phyloP scores from a whole-genome alignment of 73 alveolate genomes.

The Paramecium bursaria region DNA sequence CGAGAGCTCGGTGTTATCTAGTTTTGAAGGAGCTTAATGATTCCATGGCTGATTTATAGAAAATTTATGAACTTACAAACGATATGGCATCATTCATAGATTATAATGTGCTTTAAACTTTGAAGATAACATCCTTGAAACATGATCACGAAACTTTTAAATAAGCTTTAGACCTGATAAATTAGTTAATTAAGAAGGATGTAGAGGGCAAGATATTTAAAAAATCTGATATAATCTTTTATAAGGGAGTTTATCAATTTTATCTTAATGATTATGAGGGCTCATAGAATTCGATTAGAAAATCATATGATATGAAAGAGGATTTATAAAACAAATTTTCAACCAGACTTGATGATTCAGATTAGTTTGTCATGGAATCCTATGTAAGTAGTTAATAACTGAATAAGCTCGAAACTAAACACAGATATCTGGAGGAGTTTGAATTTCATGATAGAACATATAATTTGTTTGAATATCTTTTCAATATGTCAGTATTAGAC shows the following conservation, averaged over 20 bases:
- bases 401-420: neutral
- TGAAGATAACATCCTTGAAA: conserved; percentile 45
- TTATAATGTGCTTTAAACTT: conserved; percentile 9
- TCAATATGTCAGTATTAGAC: conserved; percentile 27
- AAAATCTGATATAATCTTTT: conserved; percentile 60
- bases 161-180: neutral
- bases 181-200: neutral
- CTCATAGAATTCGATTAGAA: conserved; percentile 16
- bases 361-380: conserved; percentile 4
- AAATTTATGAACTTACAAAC: conserved; percentile 40
- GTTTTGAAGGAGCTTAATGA: conserved; percentile 52
- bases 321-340: conserved; percentile 10
- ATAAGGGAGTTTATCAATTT: conserved; percentile 60
- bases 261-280: conserved; percentile 52
- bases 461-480: conserved; percentile 61
- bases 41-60: conserved; percentile 54
- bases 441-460: conserved; percentile 67
- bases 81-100: conserved; percentile 28
- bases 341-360: conserved; percentile 26
- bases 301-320: conserved; percentile 64
- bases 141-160: neutral
- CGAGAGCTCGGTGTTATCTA: conserved; percentile 57
- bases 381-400: neutral
- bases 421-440: conserved; percentile 51
- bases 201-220: conserved; percentile 63